Evolutionary conservation across 805 yeast species (phyloP).

Genomic region (Saturnispora sanitii): DNA sequence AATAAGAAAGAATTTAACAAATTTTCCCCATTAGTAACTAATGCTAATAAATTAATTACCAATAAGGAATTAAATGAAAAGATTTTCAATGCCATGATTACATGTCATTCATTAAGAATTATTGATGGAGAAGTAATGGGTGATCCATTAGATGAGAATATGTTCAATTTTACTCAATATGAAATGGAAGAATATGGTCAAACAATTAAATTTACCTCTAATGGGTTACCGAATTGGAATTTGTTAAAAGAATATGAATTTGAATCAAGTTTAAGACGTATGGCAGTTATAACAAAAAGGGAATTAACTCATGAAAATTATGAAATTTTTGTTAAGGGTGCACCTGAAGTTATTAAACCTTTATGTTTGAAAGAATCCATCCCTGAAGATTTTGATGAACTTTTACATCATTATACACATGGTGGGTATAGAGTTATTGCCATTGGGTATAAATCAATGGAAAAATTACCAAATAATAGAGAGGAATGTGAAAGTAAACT

Average conservation of each 20-base stretch:
- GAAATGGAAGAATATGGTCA: conserved; percentile 56
- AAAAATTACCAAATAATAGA: conserved; percentile 34
- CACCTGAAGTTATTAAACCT: conserved; percentile 85
- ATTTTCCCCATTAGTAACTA: conserved; percentile 19
- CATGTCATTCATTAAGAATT: conserved; percentile 79
- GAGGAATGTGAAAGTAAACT: conserved; percentile 60
- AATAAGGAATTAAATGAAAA: conserved; percentile 19
- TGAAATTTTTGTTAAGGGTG: conserved; percentile 80
- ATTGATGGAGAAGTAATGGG: conserved; percentile 80
- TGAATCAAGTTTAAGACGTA: conserved; percentile 73
- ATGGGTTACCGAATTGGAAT: conserved; percentile 20
- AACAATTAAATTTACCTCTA: conserved; percentile 23
- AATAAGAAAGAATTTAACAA: conserved; percentile 21
- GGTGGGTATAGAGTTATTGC: conserved; percentile 94
- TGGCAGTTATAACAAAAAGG: conserved; percentile 61
- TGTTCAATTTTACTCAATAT: conserved; percentile 89
- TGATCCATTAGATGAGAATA: conserved; percentile 86
- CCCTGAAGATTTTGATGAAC: conserved; percentile 65
- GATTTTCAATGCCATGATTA: conserved; percentile 41
- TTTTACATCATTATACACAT: conserved; percentile 80
- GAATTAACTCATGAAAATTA: conserved; percentile 17
- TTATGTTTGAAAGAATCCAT: conserved; percentile 64
- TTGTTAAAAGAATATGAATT: conserved; percentile 63
- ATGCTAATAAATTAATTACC: conserved; percentile 17
- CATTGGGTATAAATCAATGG: conserved; percentile 54